Percentiles rank a stretch among this genome's conserved stretches.
phyloP scores from a whole-genome alignment of 176 grass and related monocot species.

The Bonia amplexicaulis region DNA sequence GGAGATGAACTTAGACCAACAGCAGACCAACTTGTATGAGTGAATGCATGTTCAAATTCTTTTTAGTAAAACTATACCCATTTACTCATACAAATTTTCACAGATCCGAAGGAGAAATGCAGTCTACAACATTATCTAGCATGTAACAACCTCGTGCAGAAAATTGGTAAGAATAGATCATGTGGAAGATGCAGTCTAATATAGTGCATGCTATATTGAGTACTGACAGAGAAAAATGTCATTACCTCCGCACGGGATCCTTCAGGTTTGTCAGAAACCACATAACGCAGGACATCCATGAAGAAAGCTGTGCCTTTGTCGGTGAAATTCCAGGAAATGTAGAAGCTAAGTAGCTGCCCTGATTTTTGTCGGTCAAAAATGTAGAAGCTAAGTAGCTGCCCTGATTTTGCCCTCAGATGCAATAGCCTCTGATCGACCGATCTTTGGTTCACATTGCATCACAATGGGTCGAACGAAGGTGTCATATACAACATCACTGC shows the following conservation, averaged over 20 bases:
- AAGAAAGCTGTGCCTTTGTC: constrained; percentile 79
- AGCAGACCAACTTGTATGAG: background rate
- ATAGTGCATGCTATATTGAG: background rate
- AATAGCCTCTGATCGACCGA: constrained; percentile 77
- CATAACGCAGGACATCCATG: constrained; percentile 63
- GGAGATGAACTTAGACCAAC: background rate
- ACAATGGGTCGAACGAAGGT: constrained; percentile 81
- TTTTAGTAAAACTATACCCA: background rate
- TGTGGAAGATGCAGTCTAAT: background rate
- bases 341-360: constrained; percentile 70
- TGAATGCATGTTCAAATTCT: background rate
- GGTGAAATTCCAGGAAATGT: constrained; percentile 74
- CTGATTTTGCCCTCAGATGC: constrained; percentile 65
- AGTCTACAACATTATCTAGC: background rate
- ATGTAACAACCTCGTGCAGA: background rate
- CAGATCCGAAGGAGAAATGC: background rate
- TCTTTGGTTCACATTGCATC: constrained; percentile 96
- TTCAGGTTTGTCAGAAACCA: constrained; percentile 60
- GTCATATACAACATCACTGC: constrained; percentile 79
- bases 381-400: constrained; percentile 72
- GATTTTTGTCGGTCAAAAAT: constrained; percentile 67
- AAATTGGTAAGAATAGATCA: constrained; percentile 6
- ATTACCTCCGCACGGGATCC: constrained; percentile 46
- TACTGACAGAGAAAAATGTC: background rate
- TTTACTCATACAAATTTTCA: background rate